These are phyloP conservation scores for Aspergillus proliferans DNA, from an alignment of 2,329 filamentous ascomycete species.

Conservation along the genomic window DNA sequence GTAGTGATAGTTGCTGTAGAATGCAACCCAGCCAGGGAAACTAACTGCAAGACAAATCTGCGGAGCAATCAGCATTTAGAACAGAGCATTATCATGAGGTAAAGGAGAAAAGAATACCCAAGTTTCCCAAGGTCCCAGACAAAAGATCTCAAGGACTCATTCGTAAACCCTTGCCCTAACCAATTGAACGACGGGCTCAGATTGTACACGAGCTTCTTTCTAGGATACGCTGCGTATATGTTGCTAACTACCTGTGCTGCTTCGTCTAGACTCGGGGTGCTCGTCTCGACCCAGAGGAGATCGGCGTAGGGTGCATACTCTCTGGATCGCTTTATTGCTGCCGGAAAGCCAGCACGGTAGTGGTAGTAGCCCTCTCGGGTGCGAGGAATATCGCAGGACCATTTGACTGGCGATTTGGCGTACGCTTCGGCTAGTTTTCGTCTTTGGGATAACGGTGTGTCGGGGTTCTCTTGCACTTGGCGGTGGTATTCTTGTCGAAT, in stretches of 20 bases:
- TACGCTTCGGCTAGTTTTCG: constrained; percentile 64
- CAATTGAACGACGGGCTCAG: constrained; percentile 96
- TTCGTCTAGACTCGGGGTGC: constrained; percentile 74
- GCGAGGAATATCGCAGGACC: constrained; percentile 85
- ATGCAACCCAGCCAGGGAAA: constrained; percentile 60
- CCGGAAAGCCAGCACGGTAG: constrained; percentile 64
- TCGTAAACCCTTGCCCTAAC: constrained; percentile 88
- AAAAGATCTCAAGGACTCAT: constrained; percentile 77
- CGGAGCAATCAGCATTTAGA: constrained; percentile 9
- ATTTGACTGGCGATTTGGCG: constrained; percentile 64
- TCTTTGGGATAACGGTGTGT: constrained; percentile 72
- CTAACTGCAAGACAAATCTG: constrained; percentile 58
- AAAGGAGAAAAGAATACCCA: constrained; percentile 53
- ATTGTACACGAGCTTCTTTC: constrained; percentile 93
- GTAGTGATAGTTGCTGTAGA: constrained; percentile 58
- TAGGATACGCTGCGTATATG: constrained; percentile 63
- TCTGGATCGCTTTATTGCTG: constrained; percentile 87
- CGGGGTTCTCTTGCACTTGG: constrained; percentile 56
- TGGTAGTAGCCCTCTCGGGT: constrained; percentile 69
- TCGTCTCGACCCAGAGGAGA: constrained; percentile 95
- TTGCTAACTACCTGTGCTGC: constrained; percentile 68
- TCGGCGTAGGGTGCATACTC: constrained; percentile 90
- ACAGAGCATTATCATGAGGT: background rate
- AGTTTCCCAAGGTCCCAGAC: constrained; percentile 94
- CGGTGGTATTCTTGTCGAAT: constrained; percentile 62